phyloP scores from a whole-genome alignment of 2,329 filamentous ascomycete genomes.

The Neonectria faginata region DNA sequence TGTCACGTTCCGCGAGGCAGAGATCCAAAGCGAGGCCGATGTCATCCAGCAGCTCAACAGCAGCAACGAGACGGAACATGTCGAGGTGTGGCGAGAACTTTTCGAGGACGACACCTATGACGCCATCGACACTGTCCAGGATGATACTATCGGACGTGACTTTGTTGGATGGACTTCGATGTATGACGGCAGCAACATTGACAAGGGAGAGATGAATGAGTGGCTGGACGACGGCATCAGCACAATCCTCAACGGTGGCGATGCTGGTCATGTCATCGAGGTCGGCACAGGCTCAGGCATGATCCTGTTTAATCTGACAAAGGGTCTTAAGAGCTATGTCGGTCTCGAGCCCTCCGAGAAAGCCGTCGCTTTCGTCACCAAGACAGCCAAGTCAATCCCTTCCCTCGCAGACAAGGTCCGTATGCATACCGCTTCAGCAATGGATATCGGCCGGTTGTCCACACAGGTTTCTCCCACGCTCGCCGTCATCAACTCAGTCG shows the following conservation, averaged over 20 bases:
- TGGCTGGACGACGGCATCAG: conserved; percentile 49
- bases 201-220: conserved; percentile 47
- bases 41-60: background rate
- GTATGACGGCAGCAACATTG: conserved; percentile 46
- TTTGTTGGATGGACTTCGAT: conserved; percentile 50
- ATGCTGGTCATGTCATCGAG: conserved; percentile 41
- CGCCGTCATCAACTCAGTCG: conserved; percentile 46
- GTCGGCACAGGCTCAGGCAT: conserved; percentile 48
- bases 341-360: conserved; percentile 44
- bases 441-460: conserved; percentile 27
- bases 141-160: conserved; percentile 38
- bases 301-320: conserved; percentile 45
- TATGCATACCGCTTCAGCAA: conserved; percentile 39
- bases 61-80: background rate
- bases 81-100: conserved; percentile 33
- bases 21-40: background rate
- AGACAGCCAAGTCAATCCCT: conserved; percentile 26
- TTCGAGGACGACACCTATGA: conserved; percentile 34
- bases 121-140: conserved; percentile 25
- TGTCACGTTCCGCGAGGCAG: conserved; percentile 11
- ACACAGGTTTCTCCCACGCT: conserved; percentile 20
- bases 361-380: conserved; percentile 38
- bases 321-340: conserved; percentile 39
- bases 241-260: conserved; percentile 29
- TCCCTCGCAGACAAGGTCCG: conserved; percentile 8